Evolutionary conservation across 257 asterid species (phyloP).

Genomic region (Paraleonurus japonicus): DNA sequence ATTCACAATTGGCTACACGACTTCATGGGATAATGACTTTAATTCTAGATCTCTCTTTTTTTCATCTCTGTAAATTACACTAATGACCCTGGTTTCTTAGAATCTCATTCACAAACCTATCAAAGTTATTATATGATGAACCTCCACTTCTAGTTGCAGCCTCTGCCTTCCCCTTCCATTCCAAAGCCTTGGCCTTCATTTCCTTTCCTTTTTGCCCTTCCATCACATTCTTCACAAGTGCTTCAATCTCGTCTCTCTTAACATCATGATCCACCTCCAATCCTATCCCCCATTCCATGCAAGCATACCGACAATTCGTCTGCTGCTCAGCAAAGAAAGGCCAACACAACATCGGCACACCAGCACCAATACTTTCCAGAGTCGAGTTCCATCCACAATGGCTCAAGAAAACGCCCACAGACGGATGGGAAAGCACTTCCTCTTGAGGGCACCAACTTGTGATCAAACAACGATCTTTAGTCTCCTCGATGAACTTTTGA

Average conservation of each 20-base stretch:
- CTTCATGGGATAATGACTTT: too few relatives aligned
- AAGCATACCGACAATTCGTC: conserved; percentile 35
- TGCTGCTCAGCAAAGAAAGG: conserved; percentile 51
- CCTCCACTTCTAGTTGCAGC: conserved; percentile 30
- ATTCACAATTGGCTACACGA: too few relatives aligned
- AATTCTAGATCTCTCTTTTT: too few relatives aligned
- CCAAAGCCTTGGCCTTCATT: conserved; percentile 30
- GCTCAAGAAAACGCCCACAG: conserved; percentile 37
- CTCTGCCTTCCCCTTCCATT: conserved; percentile 38
- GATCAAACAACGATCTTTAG: conserved; percentile 31
- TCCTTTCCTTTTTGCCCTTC: conserved; percentile 35
- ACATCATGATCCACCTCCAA: conserved; percentile 33
- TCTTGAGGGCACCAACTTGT: conserved; percentile 47
- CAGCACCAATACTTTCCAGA: conserved; percentile 29
- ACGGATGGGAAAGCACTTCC: conserved; percentile 33
- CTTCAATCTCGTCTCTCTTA: conserved; percentile 32
- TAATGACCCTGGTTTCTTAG: neutral
- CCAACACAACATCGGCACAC: conserved; percentile 48
- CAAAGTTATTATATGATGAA: conserved; percentile 28
- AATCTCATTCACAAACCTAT: conserved; percentile 23
- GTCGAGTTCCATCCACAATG: conserved; percentile 56
- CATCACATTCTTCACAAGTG: conserved; percentile 30
- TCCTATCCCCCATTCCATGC: conserved; percentile 41
- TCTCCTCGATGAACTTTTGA: conserved; percentile 37
- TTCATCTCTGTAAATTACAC: too few relatives aligned